phyloP scores from a whole-genome alignment of 345 rosid species.

The Anastatica hierochuntica region DNA sequence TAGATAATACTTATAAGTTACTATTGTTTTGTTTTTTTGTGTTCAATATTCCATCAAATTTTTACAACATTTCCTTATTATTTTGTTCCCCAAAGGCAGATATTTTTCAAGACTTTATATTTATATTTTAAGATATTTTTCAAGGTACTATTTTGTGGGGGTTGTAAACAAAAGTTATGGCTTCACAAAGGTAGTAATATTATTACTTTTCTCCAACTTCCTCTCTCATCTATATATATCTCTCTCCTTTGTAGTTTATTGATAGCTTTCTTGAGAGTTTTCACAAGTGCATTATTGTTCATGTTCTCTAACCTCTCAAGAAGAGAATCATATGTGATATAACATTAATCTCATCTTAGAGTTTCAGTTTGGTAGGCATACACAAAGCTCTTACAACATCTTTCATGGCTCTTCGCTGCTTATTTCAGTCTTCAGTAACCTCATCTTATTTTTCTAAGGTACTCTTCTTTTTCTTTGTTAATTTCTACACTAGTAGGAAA shows the following conservation, averaged over 20 bases:
- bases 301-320: background rate
- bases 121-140: no score
- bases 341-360: background rate
- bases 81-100: no score
- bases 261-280: background rate
- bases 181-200: no score
- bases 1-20: no score
- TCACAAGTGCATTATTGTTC: background rate
- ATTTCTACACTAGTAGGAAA: no score
- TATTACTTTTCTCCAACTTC: background rate
- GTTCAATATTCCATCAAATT: no score
- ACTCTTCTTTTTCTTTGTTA: background rate
- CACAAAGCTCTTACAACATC: conserved; percentile 3
- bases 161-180: no score
- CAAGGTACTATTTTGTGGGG: no score
- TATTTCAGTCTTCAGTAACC: conserved; percentile 7
- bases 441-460: conserved; percentile 16
- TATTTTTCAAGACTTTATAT: no score
- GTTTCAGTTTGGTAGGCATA: background rate
- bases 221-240: background rate
- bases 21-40: no score
- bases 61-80: no score
- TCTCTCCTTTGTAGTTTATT: background rate
- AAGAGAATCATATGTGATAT: background rate
- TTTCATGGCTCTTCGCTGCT: conserved; percentile 18